Base-by-base conservation (phyloP, 2,329 filamentous ascomycete species). In the Aureobasidium musti region DNA sequence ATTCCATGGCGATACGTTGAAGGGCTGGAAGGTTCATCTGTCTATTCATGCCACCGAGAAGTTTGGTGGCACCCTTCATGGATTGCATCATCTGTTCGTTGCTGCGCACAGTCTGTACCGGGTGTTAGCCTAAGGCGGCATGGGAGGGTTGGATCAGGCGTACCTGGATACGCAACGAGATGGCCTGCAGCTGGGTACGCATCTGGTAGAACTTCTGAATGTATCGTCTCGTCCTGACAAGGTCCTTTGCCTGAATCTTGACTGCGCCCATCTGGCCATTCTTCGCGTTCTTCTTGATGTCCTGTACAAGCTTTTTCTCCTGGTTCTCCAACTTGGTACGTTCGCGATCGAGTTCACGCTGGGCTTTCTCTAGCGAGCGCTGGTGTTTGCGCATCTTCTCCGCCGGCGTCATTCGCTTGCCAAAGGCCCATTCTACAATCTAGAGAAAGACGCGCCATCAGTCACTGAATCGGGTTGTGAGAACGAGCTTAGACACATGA, bases 11-110 rank as follows among this genome's bases (percentile, higher is more conserved):
- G 76, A 99, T 99, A 67, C 94, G 88, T 78, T 98, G 94, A 39
- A 99, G 83, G 21, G 92, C 92, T 0, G 95, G 95, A 2, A 99
- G 87, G 76, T 99, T 98, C 93, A 98, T 98, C 70, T 91, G 91
- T 70, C 91, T 86, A 79, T 99, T 99, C 95, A 99, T 99, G 81
- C 91, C 96, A 65, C 93, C 92, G 8, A 99, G 83, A 2, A 97
- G 89, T 79, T 89, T 88, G 1, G 95, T 98, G 5, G 95, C 95
- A 39, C 95, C 95, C 79, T 97, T 99, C 95, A 99, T 98, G 10
- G 93, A 95, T 79, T 97, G 92, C 93, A 97, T 97, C 95, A 99
- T 99, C 79, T 98, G 94, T 78, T 99, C 95, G 79, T 99, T 99
- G 71, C 93, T 97, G 70, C 95, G 89, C 70, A 98, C 94, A 59